Conservation (phyloP, 129 eudicot species). For the Arctium minus region DNA sequence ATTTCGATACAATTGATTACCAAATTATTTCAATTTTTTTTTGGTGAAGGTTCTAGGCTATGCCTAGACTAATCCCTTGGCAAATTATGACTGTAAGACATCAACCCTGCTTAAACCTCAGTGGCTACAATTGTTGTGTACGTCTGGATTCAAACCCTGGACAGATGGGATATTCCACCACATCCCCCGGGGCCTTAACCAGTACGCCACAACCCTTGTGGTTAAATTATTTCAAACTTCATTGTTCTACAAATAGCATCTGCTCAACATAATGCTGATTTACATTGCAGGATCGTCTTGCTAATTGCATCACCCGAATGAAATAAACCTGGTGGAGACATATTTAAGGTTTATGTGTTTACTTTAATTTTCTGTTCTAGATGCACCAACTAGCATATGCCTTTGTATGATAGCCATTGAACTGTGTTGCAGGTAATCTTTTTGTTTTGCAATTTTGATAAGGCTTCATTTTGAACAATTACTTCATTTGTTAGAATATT, state of each 20-base stretch:
- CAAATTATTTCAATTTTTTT: no score
- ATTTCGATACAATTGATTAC: neutral
- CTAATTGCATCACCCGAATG: neutral
- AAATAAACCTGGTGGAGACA: neutral
- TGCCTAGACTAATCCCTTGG: no score
- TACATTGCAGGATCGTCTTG: conserved; percentile 3
- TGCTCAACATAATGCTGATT: neutral
- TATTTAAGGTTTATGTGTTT: neutral
- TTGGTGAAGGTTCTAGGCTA: no score
- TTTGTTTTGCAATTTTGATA: neutral
- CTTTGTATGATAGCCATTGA: neutral
- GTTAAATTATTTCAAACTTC: neutral
- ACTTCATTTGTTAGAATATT: neutral
- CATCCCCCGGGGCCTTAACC: no score
- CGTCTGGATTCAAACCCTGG: no score
- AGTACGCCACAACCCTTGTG: no score
- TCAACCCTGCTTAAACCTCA: no score
- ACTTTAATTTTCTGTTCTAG: neutral
- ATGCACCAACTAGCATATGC: neutral
- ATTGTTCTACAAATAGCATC: neutral
- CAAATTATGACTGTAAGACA: no score
- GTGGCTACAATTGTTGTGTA: no score
- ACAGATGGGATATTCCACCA: no score
- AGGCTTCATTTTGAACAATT: neutral
- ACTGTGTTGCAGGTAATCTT: neutral